These are phyloP conservation scores for Blastomyces percursus DNA, from an alignment of 2,329 filamentous ascomycete species.

Conservation along the genomic window DNA sequence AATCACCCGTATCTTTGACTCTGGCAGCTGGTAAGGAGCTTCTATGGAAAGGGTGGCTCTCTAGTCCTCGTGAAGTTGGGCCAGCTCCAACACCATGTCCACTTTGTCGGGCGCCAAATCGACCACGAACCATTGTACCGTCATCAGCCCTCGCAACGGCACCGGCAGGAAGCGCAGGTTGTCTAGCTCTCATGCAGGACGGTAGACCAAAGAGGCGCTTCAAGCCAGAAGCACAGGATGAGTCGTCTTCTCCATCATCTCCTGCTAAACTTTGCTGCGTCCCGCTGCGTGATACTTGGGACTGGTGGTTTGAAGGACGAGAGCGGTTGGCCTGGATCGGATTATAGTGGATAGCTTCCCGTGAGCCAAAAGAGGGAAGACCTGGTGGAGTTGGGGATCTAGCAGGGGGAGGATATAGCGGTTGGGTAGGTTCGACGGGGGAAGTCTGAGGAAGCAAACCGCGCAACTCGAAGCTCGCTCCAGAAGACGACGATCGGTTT, in stretches of 20 bases:
- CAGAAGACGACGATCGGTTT: constrained; percentile 18
- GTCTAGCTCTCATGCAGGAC: constrained; percentile 11
- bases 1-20: neutral
- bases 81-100: constrained; percentile 29
- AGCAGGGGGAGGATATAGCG: constrained; percentile 28
- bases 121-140: constrained; percentile 32
- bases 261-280: neutral
- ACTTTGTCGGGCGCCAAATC: constrained; percentile 32
- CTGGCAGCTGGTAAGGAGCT: constrained; percentile 19
- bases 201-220: constrained; percentile 24
- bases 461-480: constrained; percentile 15
- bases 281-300: constrained; percentile 4
- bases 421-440: constrained; percentile 24
- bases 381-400: constrained; percentile 35
- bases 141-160: constrained; percentile 30
- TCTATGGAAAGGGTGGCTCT: constrained; percentile 29
- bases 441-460: constrained; percentile 19
- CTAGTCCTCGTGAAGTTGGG: constrained; percentile 16
- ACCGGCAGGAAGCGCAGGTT: constrained; percentile 14
- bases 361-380: constrained; percentile 34
- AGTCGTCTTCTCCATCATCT: constrained; percentile 6
- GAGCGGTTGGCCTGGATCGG: neutral
- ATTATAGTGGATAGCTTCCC: constrained; percentile 27
- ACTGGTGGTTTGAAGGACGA: constrained; percentile 3
- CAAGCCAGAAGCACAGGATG: constrained; percentile 9